These are phyloP conservation scores for Cytospora piceae DNA, from an alignment of 2,329 filamentous ascomycete genomes.

Conservation along the genomic window DNA sequence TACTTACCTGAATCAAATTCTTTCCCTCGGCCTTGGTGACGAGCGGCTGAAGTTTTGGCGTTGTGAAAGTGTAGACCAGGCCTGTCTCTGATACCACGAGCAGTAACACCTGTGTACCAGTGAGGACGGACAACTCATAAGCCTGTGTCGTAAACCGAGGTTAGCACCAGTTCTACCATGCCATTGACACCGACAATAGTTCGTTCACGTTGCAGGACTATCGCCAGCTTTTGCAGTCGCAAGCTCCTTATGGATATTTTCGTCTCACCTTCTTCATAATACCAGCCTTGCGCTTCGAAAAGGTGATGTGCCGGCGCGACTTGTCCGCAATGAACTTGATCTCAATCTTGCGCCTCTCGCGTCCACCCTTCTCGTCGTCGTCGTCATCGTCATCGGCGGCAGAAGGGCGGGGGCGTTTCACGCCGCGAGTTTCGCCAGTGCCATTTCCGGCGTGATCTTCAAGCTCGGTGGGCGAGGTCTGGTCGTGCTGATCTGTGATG, in stretches of 20 bases:
- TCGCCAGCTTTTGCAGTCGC: background rate
- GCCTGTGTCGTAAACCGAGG: conserved; percentile 55
- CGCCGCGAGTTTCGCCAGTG: conserved; percentile 71
- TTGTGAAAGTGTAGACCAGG: conserved; percentile 97
- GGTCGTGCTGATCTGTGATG: conserved; percentile 77
- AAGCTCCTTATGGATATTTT: background rate
- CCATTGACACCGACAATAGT: background rate
- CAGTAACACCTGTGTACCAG: conserved; percentile 94
- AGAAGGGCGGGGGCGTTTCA: conserved; percentile 86
- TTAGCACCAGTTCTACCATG: conserved; percentile 17
- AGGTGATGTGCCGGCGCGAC: conserved; percentile 98
- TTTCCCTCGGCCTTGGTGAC: conserved; percentile 99
- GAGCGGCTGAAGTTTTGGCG: conserved; percentile 94
- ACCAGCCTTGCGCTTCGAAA: conserved; percentile 98
- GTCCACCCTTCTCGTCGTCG: conserved; percentile 95
- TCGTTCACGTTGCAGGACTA: background rate
- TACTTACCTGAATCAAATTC: conserved; percentile 93
- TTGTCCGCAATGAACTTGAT: conserved; percentile 99
- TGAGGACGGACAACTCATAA: conserved; percentile 96
- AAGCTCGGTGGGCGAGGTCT: conserved; percentile 73
- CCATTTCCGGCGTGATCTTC: conserved; percentile 76
- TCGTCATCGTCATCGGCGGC: conserved; percentile 93
- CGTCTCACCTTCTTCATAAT: conserved; percentile 96
- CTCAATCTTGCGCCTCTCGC: conserved; percentile 98
- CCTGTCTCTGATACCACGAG: conserved; percentile 97